Conservation (phyloP, 768 basidiomycete species). For the Tylopilus cervinicoccineus region DNA sequence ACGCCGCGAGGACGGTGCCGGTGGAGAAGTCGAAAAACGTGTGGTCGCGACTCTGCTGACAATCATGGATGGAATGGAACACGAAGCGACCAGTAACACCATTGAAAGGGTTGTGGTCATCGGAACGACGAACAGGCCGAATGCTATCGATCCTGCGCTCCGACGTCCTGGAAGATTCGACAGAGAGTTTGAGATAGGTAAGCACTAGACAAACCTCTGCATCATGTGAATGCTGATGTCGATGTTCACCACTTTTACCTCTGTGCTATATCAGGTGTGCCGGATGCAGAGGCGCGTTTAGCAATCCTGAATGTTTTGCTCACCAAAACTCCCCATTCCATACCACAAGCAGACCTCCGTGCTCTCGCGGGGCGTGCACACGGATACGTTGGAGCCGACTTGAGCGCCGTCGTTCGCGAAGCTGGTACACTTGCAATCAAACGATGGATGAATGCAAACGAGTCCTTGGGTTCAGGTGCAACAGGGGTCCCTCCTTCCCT, state of each 20-base stretch:
- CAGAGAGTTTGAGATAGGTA: conserved; percentile 93
- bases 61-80: conserved; percentile 87
- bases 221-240: background rate
- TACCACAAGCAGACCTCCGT: conserved; percentile 57
- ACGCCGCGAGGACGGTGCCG: conserved; percentile 80
- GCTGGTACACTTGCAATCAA: conserved; percentile 92
- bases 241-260: background rate
- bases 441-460: conserved; percentile 50
- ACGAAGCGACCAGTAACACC: conserved; percentile 36
- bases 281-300: conserved; percentile 78
- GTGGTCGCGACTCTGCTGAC: conserved; percentile 95
- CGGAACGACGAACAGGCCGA: conserved; percentile 93
- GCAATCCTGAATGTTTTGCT: conserved; percentile 87
- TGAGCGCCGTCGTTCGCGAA: conserved; percentile 88
- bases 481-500: conserved; percentile 23
- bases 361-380: conserved; percentile 76
- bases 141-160: conserved; percentile 92
- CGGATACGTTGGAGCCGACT: conserved; percentile 96
- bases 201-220: conserved; percentile 14
- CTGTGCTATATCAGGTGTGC: conserved; percentile 57
- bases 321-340: conserved; percentile 70
- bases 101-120: conserved; percentile 80
- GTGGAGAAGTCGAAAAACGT: conserved; percentile 93
- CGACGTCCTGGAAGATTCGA: conserved; percentile 90
- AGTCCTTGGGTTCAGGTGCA: conserved; percentile 4